Conservation (phyloP, 2,329 filamentous ascomycete genomes). For the Aspergillus bombycis region DNA sequence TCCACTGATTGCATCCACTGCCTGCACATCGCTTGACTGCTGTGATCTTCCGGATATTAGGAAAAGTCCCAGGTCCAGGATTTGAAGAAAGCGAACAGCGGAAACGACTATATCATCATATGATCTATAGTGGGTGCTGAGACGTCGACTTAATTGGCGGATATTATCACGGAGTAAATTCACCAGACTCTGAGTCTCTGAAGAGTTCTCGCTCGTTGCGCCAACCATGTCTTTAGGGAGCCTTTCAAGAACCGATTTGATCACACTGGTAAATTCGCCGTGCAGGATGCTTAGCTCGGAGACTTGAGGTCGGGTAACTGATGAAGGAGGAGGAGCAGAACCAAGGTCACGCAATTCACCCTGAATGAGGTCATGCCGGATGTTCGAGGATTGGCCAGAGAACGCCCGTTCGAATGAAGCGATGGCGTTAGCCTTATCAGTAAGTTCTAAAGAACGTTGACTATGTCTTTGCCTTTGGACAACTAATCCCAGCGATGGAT, state of each 20-base stretch:
- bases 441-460: constrained; percentile 60
- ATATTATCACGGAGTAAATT: constrained; percentile 59
- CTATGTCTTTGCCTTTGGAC: constrained; percentile 66
- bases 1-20: constrained; percentile 35
- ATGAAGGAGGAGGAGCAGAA: constrained; percentile 64
- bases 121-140: constrained; percentile 70
- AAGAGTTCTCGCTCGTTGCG: constrained; percentile 15
- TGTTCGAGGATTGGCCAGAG: constrained; percentile 68
- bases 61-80: constrained; percentile 74
- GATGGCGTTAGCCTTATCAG: constrained; percentile 62
- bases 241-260: constrained; percentile 63
- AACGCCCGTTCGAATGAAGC: constrained; percentile 67
- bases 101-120: constrained; percentile 87
- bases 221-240: constrained; percentile 35
- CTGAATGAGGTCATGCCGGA: constrained; percentile 67
- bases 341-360: constrained; percentile 67
- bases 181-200: constrained; percentile 36
- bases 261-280: constrained; percentile 77
- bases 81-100: constrained; percentile 76
- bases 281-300: constrained; percentile 75
- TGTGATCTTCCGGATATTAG: constrained; percentile 49
- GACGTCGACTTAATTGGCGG: constrained; percentile 69
- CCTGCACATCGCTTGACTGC: constrained; percentile 18
- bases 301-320: constrained; percentile 70
- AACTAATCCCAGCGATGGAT: constrained; percentile 67